These are phyloP conservation scores for Alternaria sp. DNA, from an alignment of 2,329 filamentous ascomycete species.

Conservation along the genomic window DNA sequence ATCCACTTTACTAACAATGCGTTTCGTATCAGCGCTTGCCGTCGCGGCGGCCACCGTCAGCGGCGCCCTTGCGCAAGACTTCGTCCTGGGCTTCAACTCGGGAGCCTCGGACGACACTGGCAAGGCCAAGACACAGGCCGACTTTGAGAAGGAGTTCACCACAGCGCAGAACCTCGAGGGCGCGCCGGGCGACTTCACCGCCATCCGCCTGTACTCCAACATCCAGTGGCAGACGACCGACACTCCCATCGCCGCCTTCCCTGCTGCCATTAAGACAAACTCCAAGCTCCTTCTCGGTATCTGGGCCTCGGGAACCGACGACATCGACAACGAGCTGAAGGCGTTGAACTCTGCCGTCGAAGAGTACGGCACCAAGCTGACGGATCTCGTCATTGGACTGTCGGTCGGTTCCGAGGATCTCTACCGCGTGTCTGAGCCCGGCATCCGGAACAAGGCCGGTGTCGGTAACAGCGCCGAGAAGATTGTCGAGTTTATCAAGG, in stretches of 20 bases:
- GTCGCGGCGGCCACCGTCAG: slow-evolving; percentile 31
- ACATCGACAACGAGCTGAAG: slow-evolving; percentile 44
- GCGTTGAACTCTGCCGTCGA: slow-evolving; percentile 41
- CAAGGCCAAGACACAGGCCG: slow-evolving; percentile 62
- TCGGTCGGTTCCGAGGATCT: slow-evolving; percentile 55
- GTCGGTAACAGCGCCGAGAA: slow-evolving; percentile 67
- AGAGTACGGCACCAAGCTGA: slow-evolving; percentile 58
- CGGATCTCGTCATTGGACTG: slow-evolving; percentile 48
- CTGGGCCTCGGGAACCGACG: slow-evolving; percentile 61
- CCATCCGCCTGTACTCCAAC: slow-evolving; percentile 75
- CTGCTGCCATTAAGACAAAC: slow-evolving; percentile 44
- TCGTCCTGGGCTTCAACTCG: slow-evolving; percentile 44
- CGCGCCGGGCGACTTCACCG: slow-evolving; percentile 69
- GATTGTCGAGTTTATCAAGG: slow-evolving; percentile 65
- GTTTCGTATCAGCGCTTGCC: slow-evolving; percentile 27
- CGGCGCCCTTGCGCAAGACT: slow-evolving; percentile 29
- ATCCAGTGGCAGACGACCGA: slow-evolving; percentile 70
- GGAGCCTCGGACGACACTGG: slow-evolving; percentile 39
- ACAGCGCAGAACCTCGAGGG: slow-evolving; percentile 67
- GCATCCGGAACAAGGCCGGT: slow-evolving; percentile 67
- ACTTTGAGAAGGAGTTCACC: slow-evolving; percentile 74
- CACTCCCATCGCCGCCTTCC: slow-evolving; percentile 63
- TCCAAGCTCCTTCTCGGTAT: slow-evolving; percentile 48
- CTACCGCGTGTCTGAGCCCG: slow-evolving; percentile 74
- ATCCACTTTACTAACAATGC: slow-evolving; percentile 22